Percentiles rank a stretch among this genome's conserved stretches.
These are phyloP conservation scores for Trametopsis cervina DNA, from an alignment of 768 basidiomycete species.

Conservation along the genomic window DNA sequence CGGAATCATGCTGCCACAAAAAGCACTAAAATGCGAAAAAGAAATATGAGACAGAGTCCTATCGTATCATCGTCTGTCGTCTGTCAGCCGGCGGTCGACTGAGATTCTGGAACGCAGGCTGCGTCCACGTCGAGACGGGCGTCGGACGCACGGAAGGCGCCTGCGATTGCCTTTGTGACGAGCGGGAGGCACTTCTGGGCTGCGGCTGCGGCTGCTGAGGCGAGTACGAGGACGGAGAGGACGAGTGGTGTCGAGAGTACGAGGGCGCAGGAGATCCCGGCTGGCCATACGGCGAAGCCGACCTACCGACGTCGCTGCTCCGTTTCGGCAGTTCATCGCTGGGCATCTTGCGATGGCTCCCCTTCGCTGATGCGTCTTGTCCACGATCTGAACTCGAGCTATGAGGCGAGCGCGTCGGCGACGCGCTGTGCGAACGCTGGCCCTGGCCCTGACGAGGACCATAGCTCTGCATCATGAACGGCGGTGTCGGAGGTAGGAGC, in stretches of 20 bases:
- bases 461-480: constrained; percentile 66
- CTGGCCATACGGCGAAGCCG: neutral
- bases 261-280: neutral
- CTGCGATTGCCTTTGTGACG: constrained; percentile 1
- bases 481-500: constrained; percentile 63
- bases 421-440: constrained; percentile 26
- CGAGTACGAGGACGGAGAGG: neutral
- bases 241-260: constrained; percentile 1
- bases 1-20: neutral
- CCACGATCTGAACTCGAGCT: constrained; percentile 10
- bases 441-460: constrained; percentile 33
- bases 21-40: constrained; percentile 4
- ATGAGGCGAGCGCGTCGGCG: constrained; percentile 14
- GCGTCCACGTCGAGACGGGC: constrained; percentile 14
- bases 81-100: constrained; percentile 19
- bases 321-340: constrained; percentile 5
- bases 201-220: neutral
- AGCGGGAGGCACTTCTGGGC: neutral
- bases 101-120: constrained; percentile 22
- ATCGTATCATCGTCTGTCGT: constrained; percentile 23
- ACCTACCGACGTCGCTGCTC: neutral
- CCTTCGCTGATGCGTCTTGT: constrained; percentile 9
- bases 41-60: neutral
- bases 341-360: constrained; percentile 8
- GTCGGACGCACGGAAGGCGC: constrained; percentile 16